Base-by-base conservation (phyloP, 1,284 basidiomycete genomes). In the Omphalotus olearius region DNA sequence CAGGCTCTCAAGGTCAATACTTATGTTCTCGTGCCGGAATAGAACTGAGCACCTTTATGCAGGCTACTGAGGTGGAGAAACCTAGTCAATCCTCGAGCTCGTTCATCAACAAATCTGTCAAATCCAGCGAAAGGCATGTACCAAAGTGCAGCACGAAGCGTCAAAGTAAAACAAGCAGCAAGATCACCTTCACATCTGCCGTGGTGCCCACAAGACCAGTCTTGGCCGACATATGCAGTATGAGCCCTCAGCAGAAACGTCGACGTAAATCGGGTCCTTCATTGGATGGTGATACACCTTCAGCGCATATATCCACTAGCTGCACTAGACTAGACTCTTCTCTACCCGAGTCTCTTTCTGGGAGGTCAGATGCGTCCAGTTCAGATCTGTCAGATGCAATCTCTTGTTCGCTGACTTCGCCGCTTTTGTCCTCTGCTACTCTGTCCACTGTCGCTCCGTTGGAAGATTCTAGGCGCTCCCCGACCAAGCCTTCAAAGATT, bases 1-100 rank as follows among this genome's bases (percentile, higher is more conserved):
- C 43, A 47, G 6, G 54, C 46, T 20, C n/a, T 33, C 17, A 54
- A 54, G 43, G 52, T 50, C 45, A 18, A 14, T 42, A 33, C 18
- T 23, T 13, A 6, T 13, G 1, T n/a, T 16, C 30, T 6, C 6
- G 10, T n/a, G 10, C n/a, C 23, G n/a, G 13, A 6, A 17, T 39
- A 20, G 17, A 35, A 11, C 20, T 16, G 11, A 20, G 4, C 14
- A 16, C 13, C 13, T 10, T 47, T 14, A 18, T n/a, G n/a, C 36
- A 50, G 48, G 51, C 39, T 26, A 46, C 41, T 18, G 26, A 26
- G 18, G 17, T 38, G 6, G 6, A 14, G 10, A 44, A 47, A 18
- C 33, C 20, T 28, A 17, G 10, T 20, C 40, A 43, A 17, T 23
- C 45, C 18, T 47, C 40, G 47, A 47, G 30, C 14, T 50, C 3